Percentiles rank a stretch among this genome's conserved stretches.
These are phyloP conservation scores for Lotus japonicus DNA, from an alignment of 306 rosid genomes.

Conservation along the genomic window DNA sequence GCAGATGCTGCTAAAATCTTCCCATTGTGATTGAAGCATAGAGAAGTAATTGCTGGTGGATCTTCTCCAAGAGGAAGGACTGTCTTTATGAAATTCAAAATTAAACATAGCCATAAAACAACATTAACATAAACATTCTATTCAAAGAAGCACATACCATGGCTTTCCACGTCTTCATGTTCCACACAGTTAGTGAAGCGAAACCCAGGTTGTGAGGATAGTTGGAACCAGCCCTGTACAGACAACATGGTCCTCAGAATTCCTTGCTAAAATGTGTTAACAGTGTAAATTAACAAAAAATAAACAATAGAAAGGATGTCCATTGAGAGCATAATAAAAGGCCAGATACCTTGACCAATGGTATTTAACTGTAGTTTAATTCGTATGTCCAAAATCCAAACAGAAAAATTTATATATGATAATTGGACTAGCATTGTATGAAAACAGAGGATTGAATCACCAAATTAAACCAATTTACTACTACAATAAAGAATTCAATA, in stretches of 20 bases:
- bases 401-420: not conserved
- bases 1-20: slow-evolving; percentile 95
- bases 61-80: slow-evolving; percentile 98
- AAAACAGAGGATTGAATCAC: not conserved
- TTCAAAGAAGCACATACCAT: slow-evolving; percentile 61
- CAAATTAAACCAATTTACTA: not conserved
- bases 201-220: slow-evolving; percentile 58
- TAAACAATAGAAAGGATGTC: slow-evolving; percentile 1
- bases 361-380: not conserved
- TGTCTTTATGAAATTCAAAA: slow-evolving; percentile 71
- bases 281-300: not conserved
- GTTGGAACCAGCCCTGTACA: slow-evolving; percentile 57
- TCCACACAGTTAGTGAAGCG: slow-evolving; percentile 91
- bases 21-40: slow-evolving; percentile 96
- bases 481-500: not conserved
- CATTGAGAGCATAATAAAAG: slow-evolving; percentile 4
- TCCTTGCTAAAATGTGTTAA: slow-evolving; percentile 13
- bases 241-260: slow-evolving; percentile 14
- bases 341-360: not conserved
- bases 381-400: slow-evolving; percentile 4
- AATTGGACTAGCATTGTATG: not conserved
- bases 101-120: slow-evolving; percentile 34
- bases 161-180: slow-evolving; percentile 94
- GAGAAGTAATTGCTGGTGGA: slow-evolving; percentile 94
- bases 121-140: slow-evolving; percentile 5